Evolutionary conservation across 495 filamentous ascomycete species (phyloP).

Genomic region (Cetradonia linearis): DNA sequence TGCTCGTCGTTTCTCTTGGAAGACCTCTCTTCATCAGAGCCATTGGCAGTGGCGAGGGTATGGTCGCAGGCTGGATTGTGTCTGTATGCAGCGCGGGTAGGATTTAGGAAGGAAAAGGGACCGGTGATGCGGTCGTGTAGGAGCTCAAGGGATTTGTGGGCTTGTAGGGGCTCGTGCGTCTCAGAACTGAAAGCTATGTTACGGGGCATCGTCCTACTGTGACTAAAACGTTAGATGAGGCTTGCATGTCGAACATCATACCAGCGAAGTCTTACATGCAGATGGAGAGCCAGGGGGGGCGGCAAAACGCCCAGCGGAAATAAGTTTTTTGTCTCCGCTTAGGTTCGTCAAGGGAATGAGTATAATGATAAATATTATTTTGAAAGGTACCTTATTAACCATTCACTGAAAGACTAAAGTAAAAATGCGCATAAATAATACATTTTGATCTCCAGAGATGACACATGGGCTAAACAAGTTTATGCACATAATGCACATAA

Average conservation of each 20-base stretch:
- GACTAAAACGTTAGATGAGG: neutral
- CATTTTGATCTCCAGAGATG: too few species aligned
- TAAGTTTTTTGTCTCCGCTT: too few species aligned
- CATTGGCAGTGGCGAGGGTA: neutral
- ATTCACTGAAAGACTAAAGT: too few species aligned
- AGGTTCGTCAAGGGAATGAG: too few species aligned
- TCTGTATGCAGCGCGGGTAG: constrained; percentile 34
- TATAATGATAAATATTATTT: too few species aligned
- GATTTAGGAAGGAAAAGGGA: constrained; percentile 42
- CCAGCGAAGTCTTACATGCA: neutral
- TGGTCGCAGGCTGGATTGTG: constrained; percentile 9
- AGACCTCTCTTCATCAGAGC: constrained; percentile 3
- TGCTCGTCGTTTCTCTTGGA: constrained; percentile 12
- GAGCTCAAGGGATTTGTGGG: constrained; percentile 14
- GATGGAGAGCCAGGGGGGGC: neutral
- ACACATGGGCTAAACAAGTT: too few species aligned
- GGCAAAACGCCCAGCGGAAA: neutral
- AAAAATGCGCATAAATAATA: too few species aligned
- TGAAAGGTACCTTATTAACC: too few species aligned
- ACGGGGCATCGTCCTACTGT: constrained; percentile 10
- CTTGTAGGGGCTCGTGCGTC: constrained; percentile 16
- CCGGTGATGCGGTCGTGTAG: constrained; percentile 26
- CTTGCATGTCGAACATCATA: neutral
- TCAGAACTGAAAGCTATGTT: constrained; percentile 17
- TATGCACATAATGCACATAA: too few species aligned